Evolutionary conservation across 139 green algal genomes (phyloP).

Genomic region (Ostreobium quekettii): DNA sequence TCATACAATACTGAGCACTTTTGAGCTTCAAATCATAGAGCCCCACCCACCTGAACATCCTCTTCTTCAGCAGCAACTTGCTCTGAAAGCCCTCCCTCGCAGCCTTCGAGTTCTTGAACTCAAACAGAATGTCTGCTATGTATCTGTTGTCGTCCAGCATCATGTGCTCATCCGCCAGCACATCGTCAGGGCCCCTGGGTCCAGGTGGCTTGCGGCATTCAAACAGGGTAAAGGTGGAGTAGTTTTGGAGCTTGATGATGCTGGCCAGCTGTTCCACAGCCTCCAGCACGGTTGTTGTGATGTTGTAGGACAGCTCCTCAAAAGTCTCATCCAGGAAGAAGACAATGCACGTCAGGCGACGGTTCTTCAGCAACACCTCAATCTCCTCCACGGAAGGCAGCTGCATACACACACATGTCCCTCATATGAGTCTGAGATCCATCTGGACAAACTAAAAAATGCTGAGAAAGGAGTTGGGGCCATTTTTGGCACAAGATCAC

Average conservation of each 20-base stretch:
- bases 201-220: constrained; percentile 28
- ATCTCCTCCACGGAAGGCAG: constrained; percentile 82
- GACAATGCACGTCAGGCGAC: constrained; percentile 66
- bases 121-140: constrained; percentile 71
- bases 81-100: constrained; percentile 34
- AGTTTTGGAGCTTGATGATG: constrained; percentile 90
- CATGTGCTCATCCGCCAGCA: constrained; percentile 66
- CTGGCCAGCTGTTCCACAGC: constrained; percentile 76
- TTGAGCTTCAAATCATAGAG: too few relatives aligned
- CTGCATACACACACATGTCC: constrained; percentile 23
- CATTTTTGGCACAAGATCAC: not conserved
- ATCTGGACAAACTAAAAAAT: not conserved
- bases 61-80: constrained; percentile 92
- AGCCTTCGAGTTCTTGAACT: constrained; percentile 57
- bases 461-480: not conserved
- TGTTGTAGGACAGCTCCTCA: constrained; percentile 89
- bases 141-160: constrained; percentile 86
- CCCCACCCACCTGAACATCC: constrained; percentile 76
- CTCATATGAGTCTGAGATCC: not conserved
- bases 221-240: constrained; percentile 92
- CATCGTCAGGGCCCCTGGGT: not conserved
- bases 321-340: constrained; percentile 98
- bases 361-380: constrained; percentile 54
- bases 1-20: too few relatives aligned
- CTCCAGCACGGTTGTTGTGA: constrained; percentile 82